A percentile compares a stretch with the other conserved stretches of the same genome.
Conservation (phyloP, 2,329 filamentous ascomycete species). For the Didymella pinodella region DNA sequence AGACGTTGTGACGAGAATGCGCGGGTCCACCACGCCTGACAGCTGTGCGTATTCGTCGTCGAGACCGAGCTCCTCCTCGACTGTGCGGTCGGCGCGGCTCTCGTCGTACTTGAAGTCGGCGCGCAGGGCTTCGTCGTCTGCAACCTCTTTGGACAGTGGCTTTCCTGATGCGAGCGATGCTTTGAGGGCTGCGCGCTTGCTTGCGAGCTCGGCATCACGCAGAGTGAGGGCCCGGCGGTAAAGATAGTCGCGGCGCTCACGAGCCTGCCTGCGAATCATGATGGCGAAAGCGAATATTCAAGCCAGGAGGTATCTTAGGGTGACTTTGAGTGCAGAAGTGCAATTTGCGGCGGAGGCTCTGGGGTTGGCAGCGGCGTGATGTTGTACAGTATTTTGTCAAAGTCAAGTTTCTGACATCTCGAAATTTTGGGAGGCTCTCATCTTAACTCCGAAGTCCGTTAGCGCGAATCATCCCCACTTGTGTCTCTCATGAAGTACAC, state of each 20-base stretch:
- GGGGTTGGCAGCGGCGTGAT: not conserved
- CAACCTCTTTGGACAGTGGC: conserved; percentile 79
- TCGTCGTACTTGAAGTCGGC: conserved; percentile 96
- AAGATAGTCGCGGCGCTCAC: conserved; percentile 85
- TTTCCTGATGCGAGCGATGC: conserved; percentile 89
- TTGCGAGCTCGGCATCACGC: conserved; percentile 86
- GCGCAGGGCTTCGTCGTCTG: conserved; percentile 83
- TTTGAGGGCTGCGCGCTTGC: conserved; percentile 87
- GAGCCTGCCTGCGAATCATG: conserved; percentile 65
- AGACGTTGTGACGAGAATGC: conserved; percentile 89
- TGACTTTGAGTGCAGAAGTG: not conserved
- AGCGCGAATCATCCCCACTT: not conserved
- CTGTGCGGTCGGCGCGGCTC: conserved; percentile 71
- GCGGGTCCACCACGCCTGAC: conserved; percentile 88
- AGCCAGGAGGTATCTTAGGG: not conserved
- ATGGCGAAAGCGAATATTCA: not conserved
- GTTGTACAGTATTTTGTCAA: not conserved
- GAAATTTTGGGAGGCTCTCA: not conserved
- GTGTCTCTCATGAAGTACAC: not conserved
- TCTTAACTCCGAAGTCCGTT: conserved; percentile 7
- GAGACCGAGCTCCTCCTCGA: conserved; percentile 74
- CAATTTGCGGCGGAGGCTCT: not conserved
- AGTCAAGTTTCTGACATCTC: not conserved
- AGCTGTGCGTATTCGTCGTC: conserved; percentile 92
- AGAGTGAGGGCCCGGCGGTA: conserved; percentile 76